These are phyloP conservation scores for Arthrobotrys sphaeroides DNA, from an alignment of 2,329 filamentous ascomycete species.

Conservation along the genomic window DNA sequence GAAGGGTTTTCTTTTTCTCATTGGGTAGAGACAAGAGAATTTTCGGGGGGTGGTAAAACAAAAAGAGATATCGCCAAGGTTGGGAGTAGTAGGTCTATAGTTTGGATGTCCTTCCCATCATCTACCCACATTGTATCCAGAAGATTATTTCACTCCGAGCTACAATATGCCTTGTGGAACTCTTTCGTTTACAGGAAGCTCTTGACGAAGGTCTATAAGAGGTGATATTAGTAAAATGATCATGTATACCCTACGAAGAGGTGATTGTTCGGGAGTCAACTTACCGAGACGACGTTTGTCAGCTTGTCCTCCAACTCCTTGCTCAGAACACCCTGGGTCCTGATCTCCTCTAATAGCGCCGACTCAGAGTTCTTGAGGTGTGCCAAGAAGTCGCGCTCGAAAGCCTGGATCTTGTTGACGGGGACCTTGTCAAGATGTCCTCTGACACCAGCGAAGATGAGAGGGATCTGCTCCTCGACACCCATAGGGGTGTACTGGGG, in stretches of 20 bases:
- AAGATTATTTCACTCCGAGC: slow-evolving; percentile 35
- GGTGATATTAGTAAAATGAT: slow-evolving; percentile 4
- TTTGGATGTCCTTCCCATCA: slow-evolving; percentile 40
- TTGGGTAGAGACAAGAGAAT: slow-evolving; percentile 42
- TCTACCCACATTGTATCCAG: slow-evolving; percentile 55
- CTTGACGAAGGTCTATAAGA: slow-evolving; percentile 56
- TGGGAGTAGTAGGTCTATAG: slow-evolving; percentile 37
- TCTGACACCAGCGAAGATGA: slow-evolving; percentile 99
- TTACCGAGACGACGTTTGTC: slow-evolving; percentile 72
- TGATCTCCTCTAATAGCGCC: slow-evolving; percentile 83
- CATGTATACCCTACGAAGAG: background rate
- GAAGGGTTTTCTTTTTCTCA: slow-evolving; percentile 26
- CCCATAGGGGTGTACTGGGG: slow-evolving; percentile 99
- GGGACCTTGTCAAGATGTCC: slow-evolving; percentile 89
- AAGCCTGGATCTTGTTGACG: slow-evolving; percentile 87
- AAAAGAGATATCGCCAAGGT: slow-evolving; percentile 35
- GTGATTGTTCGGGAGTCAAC: background rate
- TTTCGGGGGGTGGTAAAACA: slow-evolving; percentile 9
- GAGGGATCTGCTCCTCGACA: slow-evolving; percentile 99
- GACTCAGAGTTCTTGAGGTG: slow-evolving; percentile 91
- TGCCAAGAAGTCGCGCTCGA: slow-evolving; percentile 90
- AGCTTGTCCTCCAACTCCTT: slow-evolving; percentile 89
- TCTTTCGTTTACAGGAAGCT: slow-evolving; percentile 49
- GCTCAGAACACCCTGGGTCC: slow-evolving; percentile 94
- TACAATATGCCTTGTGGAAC: slow-evolving; percentile 37